Conservation (phyloP, 148 eudicot genomes). For the Diospyros lotus region DNA sequence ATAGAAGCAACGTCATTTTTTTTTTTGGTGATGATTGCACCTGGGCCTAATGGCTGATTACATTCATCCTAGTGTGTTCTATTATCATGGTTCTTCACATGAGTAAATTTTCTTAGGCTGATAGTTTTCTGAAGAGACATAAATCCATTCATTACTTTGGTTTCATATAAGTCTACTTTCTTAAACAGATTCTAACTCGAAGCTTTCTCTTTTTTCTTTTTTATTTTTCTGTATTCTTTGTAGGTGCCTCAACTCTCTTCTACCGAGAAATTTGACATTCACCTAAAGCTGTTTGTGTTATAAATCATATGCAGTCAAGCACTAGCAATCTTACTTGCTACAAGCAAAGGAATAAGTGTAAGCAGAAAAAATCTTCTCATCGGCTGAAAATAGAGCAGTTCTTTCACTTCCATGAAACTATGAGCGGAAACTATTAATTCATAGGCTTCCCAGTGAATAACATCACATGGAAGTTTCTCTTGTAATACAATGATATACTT, state of each 20-base stretch:
- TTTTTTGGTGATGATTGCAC: background rate
- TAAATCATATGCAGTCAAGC: background rate
- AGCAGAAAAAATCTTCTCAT: slow-evolving; percentile 3
- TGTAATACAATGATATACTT: too few species aligned
- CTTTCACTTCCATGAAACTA: background rate
- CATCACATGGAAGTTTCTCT: too few species aligned
- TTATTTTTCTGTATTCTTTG: background rate
- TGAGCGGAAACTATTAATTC: background rate
- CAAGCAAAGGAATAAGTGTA: too few species aligned
- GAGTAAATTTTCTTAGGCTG: too few species aligned
- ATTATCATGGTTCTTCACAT: too few species aligned
- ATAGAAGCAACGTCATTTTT: background rate
- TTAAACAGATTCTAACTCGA: background rate
- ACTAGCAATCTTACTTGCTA: background rate
- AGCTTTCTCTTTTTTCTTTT: background rate
- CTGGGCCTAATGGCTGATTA: too few species aligned
- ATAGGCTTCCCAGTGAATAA: too few species aligned
- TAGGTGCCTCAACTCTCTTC: slow-evolving; percentile 14
- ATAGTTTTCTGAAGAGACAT: background rate
- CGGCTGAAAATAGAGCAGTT: background rate
- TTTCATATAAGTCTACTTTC: background rate
- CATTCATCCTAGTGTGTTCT: too few species aligned
- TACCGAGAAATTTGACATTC: slow-evolving; percentile 2
- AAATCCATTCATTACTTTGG: background rate
- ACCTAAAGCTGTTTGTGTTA: background rate